A percentile compares a stretch with the other conserved stretches of the same genome.
Evolutionary conservation across 768 basidiomycete genomes (phyloP).

Genomic region (Ephemerocybe angulata): DNA sequence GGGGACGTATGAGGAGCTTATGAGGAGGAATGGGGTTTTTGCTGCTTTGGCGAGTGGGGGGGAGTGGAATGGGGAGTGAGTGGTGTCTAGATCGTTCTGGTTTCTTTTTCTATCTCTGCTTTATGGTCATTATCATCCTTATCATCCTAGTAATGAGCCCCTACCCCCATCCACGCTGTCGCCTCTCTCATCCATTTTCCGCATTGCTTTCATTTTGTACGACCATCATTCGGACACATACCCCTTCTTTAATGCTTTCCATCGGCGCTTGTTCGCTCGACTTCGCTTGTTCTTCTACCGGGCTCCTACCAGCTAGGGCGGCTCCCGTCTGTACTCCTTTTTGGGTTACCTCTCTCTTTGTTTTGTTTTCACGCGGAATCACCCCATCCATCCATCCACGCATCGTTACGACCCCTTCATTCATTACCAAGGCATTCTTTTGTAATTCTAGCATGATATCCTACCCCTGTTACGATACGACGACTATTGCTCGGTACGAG

Average conservation of each 20-base stretch:
- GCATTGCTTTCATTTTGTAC: neutral
- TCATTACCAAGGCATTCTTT: neutral
- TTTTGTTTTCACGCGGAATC: neutral
- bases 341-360: neutral
- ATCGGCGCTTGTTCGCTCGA: neutral
- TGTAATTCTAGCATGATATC: neutral
- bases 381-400: neutral
- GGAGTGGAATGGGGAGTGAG: conserved; percentile 41
- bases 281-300: neutral
- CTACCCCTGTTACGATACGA: neutral
- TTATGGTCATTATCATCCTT: neutral
- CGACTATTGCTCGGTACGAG: too few species aligned
- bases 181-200: neutral
- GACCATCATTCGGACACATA: neutral
- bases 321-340: neutral
- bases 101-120: neutral
- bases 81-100: neutral
- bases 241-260: neutral
- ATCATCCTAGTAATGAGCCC: neutral
- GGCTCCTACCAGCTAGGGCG: neutral
- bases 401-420: neutral
- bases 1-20: conserved; percentile 69
- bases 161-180: neutral
- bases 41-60: conserved; percentile 75
- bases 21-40: conserved; percentile 68